Conservation (phyloP, 2,329 filamentous ascomycete genomes). For the Colletotrichum sp. region DNA sequence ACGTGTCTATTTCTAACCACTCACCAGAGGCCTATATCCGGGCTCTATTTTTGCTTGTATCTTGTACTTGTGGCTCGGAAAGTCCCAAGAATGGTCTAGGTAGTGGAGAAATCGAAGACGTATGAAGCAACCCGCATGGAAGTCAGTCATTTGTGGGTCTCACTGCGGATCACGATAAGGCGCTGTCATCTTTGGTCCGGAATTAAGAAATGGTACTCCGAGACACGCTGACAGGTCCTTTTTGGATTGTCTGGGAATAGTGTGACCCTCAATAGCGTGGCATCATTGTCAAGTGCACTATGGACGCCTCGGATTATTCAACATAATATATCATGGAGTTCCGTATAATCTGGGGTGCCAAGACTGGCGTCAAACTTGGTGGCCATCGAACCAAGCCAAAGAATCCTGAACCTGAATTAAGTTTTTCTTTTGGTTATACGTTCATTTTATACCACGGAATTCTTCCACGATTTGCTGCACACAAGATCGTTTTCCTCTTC, state of each 20-base stretch:
- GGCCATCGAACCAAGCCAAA: not conserved
- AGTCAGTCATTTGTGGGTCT: not conserved
- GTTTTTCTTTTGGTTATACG: not conserved
- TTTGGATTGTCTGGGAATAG: not conserved
- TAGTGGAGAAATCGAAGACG: not conserved
- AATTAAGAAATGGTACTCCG: not conserved
- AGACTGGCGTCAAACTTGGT: not conserved
- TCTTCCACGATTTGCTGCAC: not conserved
- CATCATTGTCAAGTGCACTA: not conserved
- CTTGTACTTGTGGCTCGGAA: not conserved
- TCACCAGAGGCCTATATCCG: not conserved
- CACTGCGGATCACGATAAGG: not conserved
- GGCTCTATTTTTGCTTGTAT: not conserved
- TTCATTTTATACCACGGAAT: not conserved
- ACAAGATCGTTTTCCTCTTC: not conserved
- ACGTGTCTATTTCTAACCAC: not conserved
- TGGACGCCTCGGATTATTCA: not conserved
- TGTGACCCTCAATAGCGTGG: not conserved
- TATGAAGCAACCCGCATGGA: not conserved
- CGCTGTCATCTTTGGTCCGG: not conserved
- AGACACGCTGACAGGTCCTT: not conserved
- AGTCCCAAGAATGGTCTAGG: not conserved
- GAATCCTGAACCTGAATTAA: not conserved
- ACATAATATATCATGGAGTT: not conserved
- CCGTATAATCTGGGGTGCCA: not conserved